Conservation (phyloP, 768 basidiomycete species). For the Postia placenta region DNA sequence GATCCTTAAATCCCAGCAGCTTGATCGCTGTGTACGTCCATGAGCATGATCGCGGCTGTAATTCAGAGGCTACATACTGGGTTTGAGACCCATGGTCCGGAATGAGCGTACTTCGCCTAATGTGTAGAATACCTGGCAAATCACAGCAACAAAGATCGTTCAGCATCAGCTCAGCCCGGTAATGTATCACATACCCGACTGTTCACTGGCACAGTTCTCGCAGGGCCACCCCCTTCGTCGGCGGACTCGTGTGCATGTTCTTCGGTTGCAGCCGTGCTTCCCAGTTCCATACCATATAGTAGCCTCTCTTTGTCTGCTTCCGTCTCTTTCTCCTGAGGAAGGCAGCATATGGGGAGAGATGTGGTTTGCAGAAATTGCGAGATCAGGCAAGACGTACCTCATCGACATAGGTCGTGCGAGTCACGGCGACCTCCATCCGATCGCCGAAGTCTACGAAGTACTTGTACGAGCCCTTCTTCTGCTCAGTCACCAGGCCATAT, state of each 20-base stretch:
- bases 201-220: constrained; percentile 30
- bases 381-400: constrained; percentile 39
- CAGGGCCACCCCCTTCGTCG: constrained; percentile 18
- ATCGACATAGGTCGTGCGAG: constrained; percentile 70
- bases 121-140: constrained; percentile 70
- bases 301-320: constrained; percentile 31
- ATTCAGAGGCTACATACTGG: constrained; percentile 62
- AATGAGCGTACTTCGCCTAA: constrained; percentile 79
- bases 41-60: not conserved
- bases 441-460: constrained; percentile 80
- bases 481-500: constrained; percentile 84
- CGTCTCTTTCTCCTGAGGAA: constrained; percentile 25
- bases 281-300: constrained; percentile 36
- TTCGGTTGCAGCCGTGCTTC: constrained; percentile 27
- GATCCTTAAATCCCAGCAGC: constrained; percentile 88
- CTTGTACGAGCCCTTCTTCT: constrained; percentile 76
- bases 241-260: constrained; percentile 32
- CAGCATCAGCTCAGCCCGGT: not conserved
- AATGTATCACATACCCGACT: constrained; percentile 39
- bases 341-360: not conserved
- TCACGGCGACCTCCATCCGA: constrained; percentile 68
- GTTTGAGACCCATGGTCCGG: constrained; percentile 72
- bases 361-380: not conserved
- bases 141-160: constrained; percentile 1
- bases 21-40: constrained; percentile 64